Evolutionary conservation across 345 rosid species (phyloP).

Genomic region (Limnanthes douglasii): DNA sequence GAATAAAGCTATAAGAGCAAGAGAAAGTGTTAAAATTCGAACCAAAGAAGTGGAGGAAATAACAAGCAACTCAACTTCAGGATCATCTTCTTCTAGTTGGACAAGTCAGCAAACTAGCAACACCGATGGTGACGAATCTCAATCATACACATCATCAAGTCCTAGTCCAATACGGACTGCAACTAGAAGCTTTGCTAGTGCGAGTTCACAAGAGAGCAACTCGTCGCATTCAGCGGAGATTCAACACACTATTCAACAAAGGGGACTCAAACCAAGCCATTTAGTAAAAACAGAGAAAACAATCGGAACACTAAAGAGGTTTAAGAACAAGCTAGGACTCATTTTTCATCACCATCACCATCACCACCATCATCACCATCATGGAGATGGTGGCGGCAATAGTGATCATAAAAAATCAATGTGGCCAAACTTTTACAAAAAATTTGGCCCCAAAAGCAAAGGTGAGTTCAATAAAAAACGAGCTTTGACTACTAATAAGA

Average conservation of each 20-base stretch:
- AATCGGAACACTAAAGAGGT: slow-evolving; percentile 28
- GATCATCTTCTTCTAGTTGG: slow-evolving; percentile 13
- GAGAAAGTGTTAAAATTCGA: slow-evolving; percentile 1
- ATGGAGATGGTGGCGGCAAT: neutral
- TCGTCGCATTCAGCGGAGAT: slow-evolving; percentile 10
- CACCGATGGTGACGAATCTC: slow-evolving; percentile 8
- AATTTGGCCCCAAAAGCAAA: slow-evolving; percentile 12
- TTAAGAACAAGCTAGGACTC: slow-evolving; percentile 45
- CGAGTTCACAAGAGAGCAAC: slow-evolving; percentile 3
- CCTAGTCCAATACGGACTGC: neutral
- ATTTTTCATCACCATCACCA: slow-evolving; percentile 60
- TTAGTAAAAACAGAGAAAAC: slow-evolving; percentile 7
- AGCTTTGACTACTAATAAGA: slow-evolving; percentile 5
- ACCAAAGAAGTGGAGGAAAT: slow-evolving; percentile 10
- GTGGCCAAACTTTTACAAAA: slow-evolving; percentile 24
- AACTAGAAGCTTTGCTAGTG: too few species aligned
- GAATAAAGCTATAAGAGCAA: slow-evolving; percentile 1
- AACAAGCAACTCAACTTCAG: slow-evolving; percentile 7
- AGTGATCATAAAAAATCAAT: slow-evolving; percentile 8
- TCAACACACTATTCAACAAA: slow-evolving; percentile 4
- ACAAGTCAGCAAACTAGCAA: slow-evolving; percentile 12
- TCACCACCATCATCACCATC: slow-evolving; percentile 33
- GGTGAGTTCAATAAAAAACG: slow-evolving; percentile 7
- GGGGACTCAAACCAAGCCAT: slow-evolving; percentile 5
- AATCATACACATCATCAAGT: slow-evolving; percentile 2